Evolutionary conservation across 2,329 filamentous ascomycete genomes (phyloP), one percentile per base, ranked within the genome.

Genomic region (Penicillium decumbens): DNA sequence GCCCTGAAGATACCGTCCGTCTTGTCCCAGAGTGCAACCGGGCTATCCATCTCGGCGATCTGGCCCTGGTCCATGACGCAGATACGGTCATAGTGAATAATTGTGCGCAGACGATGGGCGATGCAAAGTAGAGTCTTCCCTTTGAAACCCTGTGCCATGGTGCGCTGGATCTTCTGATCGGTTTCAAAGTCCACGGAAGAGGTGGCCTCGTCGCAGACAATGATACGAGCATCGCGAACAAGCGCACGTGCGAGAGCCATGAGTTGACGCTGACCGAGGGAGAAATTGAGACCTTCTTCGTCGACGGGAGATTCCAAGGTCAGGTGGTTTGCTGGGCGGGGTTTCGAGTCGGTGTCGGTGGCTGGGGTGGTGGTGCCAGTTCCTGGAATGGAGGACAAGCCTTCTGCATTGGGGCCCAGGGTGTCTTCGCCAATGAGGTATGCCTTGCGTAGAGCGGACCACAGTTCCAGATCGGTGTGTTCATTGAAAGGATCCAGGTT

Each of bases 121-220:
- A 97, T 96, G 71, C 90, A 95, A 20, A 97, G 75, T 41, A 97
- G 73, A 2, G 92, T 96, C 76, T 87, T 89, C 51, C 90, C 91
- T 46, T 80, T 79, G 76, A 97, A 97, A 0, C 85, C 91, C 1
- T 80, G 79, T 0, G 88, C 85, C 70, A 97, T 96, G 3, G 91
- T 95, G 47, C 77, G 76, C 71, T 97, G 92, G 66, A 97, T 95
- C 79, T 93, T 95, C 71, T 89, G 86, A 66, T 98, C 93, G 3
- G 92, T 97, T 66, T 96, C 92, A 77, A 96, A 93, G 69, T 97
- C 92, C 6, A 97, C 91, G 0, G 83, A 88, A 1, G 85, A 89
- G 0, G 93, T 98, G 1, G 93, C 93, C 71, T 98, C 93, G 74
- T 98, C 93, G 70, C 92, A 96, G 43, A 98, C 85, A 61, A 97